Base-by-base conservation (phyloP, 2,329 filamentous ascomycete species). In the Colletotrichum noveboracense region DNA sequence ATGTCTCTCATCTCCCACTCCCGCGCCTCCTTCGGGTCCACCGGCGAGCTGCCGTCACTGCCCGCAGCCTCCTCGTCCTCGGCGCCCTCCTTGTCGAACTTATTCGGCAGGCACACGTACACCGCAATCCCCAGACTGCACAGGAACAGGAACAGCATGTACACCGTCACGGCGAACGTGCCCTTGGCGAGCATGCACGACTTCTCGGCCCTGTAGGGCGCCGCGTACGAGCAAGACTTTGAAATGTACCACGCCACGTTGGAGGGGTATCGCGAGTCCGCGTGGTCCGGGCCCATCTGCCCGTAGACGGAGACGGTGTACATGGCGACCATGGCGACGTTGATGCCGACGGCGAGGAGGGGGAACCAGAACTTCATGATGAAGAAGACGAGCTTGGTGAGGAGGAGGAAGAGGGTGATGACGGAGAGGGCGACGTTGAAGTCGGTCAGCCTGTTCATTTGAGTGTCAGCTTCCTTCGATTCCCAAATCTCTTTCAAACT, bases 351-450 rank as follows among this genome's bases (percentile, higher is more conserved):
- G 75, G 91, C 91, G 71, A 96, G 75, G 75, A 94, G 82, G 7
- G 94, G 94, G 78, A 89, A 91, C 88, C 92, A 95, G 80, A 93
- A 86, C 82, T 93, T 91, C 89, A 96, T 91, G 80, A 95, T 91
- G 85, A 91, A 93, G 80, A 91, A 88, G 76, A 94, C 91, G 77
- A 91, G 88, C 87, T 95, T 96, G 83, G 89, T 87, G 60, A 96
- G 89, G 77, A 95, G 89, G 82, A 95, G 88, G 87, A 96, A 96
- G 83, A 94, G 93, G 74, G 92, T 93, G 70, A 95, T 87, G 78
- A 96, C 90, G 48, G 94, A 93, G 79, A 96, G 93, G 81, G 93
- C 93, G 79, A 96, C 91, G 81, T 96, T 95, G 86, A 91, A 95
- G 79, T 93, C 88, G 64, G 94, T 95, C 77, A 95, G 87, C 71